Evolutionary conservation across 106 monocot species (phyloP), one percentile per base, ranked within the genome.

Genomic region (Iris macrosiphon): DNA sequence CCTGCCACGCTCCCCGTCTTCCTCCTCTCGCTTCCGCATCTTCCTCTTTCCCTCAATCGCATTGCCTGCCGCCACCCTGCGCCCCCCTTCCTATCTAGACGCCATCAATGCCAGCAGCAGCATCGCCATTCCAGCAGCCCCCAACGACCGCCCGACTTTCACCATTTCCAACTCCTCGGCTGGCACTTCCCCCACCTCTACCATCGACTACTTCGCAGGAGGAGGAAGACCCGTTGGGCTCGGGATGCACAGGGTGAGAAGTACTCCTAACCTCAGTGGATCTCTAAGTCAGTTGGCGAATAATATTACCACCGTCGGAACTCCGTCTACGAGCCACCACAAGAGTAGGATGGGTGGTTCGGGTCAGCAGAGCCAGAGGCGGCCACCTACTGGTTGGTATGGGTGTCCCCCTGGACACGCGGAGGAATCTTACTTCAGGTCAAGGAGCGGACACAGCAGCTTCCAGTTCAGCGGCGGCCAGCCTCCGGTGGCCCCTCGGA

Each of bases 211-310:
- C 22, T 6, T n/a, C 29, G 43, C 12, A n/a, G n/a, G n/a, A n/a
- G n/a, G n/a, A n/a, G n/a, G n/a, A n/a, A n/a, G n/a, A n/a, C n/a
- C n/a, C n/a, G n/a, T n/a, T n/a, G n/a, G 13, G 4, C 18, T 26
- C 17, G 63, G 64, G 3, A 64, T 64, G 52, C 56, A 56, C 14
- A 44, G 66, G 8, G 66, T 66, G n/a, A 41, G 34, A 8, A 66
- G 66, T 35, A 66, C 66, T 4, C 66, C 66, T 3, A 57, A 66
- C 40, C 66, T 66, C 20, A 26, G 56, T 26, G 27, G 18, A 9
- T 48, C 24, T 22, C 26, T 9, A n/a, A 7, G 0, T 2, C 10
- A 15, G 21, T 35, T 25, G 26, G 50, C 32, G 24, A 28, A 9
- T 43, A 15, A 5, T 39, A 30, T 7, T 44, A n/a, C n/a, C n/a